Conservation (phyloP, 2,329 filamentous ascomycete genomes). For the Nothomitra cinnamomea region DNA sequence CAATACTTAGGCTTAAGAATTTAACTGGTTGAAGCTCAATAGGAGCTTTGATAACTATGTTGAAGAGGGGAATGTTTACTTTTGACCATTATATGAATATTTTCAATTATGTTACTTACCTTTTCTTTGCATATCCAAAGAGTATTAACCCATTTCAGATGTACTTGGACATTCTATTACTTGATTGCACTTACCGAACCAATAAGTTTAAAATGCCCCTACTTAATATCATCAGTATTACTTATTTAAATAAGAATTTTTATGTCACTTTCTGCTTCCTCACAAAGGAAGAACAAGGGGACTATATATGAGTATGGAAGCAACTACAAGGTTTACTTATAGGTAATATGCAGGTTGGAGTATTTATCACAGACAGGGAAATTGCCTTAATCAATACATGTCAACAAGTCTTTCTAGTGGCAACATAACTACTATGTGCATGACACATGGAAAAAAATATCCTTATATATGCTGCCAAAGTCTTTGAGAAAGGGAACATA, state of each 20-base stretch:
- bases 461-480: neutral
- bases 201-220: conserved; percentile 2
- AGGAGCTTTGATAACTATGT: no score
- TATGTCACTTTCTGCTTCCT: neutral
- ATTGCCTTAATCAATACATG: neutral
- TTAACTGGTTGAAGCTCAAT: no score
- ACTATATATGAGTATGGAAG: neutral
- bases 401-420: neutral
- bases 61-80: no score
- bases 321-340: neutral
- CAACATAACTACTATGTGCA: neutral
- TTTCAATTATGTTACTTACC: neutral
- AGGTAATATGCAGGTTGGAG: neutral
- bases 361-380: neutral
- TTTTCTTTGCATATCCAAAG: neutral
- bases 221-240: neutral
- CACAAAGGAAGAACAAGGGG: neutral
- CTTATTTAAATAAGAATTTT: neutral
- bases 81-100: no score
- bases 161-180: neutral
- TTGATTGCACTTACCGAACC: neutral
- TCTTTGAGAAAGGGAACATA: neutral
- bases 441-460: conserved; percentile 1
- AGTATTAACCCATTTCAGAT: neutral
- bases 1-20: neutral